Percentiles rank a stretch among this genome's conserved stretches.
Evolutionary conservation across 1,284 basidiomycete genomes (phyloP).

Genomic region (Rhodotorula sp.): DNA sequence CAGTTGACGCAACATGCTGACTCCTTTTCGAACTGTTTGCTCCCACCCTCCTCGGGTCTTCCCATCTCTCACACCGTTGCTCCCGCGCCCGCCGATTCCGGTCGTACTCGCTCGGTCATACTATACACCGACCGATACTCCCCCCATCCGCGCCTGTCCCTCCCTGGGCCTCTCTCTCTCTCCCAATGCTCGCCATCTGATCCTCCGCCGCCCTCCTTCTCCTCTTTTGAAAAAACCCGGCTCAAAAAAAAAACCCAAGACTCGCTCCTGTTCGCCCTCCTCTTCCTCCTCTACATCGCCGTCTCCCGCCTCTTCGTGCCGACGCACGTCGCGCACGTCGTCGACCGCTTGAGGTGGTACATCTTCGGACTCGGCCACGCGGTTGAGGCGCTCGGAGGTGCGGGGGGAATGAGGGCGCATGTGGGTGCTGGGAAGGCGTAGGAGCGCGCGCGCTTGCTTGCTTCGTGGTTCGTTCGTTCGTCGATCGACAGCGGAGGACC

Average conservation of each 20-base stretch:
- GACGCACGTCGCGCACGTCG: neutral
- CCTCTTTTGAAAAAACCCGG: too few species aligned
- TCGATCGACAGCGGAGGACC: neutral
- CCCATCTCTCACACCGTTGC: too few species aligned
- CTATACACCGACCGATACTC: neutral
- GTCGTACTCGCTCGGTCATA: neutral
- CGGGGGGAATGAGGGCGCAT: neutral
- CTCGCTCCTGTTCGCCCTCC: conserved; percentile 1
- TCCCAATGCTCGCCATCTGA: neutral
- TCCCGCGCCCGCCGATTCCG: too few species aligned
- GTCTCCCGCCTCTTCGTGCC: conserved; percentile 9
- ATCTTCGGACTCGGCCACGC: neutral
- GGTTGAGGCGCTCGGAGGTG: neutral
- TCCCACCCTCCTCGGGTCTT: too few species aligned
- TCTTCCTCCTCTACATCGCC: conserved; percentile 6
- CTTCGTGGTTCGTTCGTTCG: too few species aligned
- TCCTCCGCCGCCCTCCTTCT: too few species aligned
- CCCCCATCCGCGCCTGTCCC: neutral
- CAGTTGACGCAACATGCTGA: too few species aligned
- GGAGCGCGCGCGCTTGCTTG: too few species aligned
- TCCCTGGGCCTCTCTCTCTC: neutral
- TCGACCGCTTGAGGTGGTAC: neutral
- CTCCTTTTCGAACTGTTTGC: too few species aligned
- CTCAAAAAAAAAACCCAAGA: too few species aligned
- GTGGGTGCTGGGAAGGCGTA: too few species aligned